These are phyloP conservation scores for Trametes gibbosa DNA, from an alignment of 768 basidiomycete genomes.

Conservation along the genomic window DNA sequence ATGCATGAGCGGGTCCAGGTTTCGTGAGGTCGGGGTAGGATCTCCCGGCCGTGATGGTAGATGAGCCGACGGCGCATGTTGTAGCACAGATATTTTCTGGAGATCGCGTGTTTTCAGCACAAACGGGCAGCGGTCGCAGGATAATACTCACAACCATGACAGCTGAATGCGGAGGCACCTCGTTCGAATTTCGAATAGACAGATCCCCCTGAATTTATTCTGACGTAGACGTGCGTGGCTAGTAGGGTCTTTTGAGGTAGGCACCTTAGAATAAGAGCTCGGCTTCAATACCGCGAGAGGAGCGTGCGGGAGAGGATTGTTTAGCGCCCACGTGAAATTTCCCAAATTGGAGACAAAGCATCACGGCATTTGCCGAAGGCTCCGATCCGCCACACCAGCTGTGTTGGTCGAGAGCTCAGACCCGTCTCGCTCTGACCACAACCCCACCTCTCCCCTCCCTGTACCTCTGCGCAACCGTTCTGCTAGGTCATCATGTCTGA, in stretches of 20 bases:
- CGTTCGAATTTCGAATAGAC: too few relatives aligned
- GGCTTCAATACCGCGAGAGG: too few relatives aligned
- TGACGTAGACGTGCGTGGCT: too few relatives aligned
- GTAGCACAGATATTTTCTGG: slow-evolving; percentile 84
- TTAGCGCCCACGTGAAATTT: slow-evolving; percentile 8
- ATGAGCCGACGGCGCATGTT: slow-evolving; percentile 76
- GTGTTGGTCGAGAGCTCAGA: neutral
- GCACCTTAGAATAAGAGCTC: too few relatives aligned
- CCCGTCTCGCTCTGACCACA: neutral
- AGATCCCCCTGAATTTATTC: too few relatives aligned
- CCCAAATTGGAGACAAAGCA: neutral
- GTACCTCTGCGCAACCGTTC: neutral
- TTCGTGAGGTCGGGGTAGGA: slow-evolving; percentile 84
- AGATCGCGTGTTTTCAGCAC: too few relatives aligned
- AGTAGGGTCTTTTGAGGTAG: too few relatives aligned
- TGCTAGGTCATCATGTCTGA: slow-evolving; percentile 42
- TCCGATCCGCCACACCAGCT: neutral
- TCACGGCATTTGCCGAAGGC: slow-evolving; percentile 1
- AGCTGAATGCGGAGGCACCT: too few relatives aligned
- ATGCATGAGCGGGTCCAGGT: slow-evolving; percentile 93
- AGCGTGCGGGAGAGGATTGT: neutral
- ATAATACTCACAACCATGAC: slow-evolving; percentile 18
- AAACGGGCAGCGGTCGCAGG: neutral
- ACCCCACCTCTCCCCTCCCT: neutral
- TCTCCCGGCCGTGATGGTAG: slow-evolving; percentile 76